Conservation (phyloP, 2,329 filamentous ascomycete species). For the Hymenoscyphus infarciens region DNA sequence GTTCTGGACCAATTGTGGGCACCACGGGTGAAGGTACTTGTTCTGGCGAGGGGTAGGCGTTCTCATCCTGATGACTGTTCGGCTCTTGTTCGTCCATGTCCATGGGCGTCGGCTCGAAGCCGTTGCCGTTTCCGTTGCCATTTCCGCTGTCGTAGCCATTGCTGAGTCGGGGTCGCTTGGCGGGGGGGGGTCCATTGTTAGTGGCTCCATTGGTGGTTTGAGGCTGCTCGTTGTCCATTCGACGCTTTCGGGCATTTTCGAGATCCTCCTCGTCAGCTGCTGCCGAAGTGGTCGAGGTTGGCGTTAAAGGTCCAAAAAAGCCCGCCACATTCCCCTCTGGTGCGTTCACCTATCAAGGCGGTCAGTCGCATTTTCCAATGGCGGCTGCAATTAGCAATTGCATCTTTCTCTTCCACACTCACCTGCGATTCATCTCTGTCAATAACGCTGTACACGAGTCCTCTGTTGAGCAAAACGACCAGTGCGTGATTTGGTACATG, state of each 20-base stretch:
- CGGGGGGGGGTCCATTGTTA: constrained; percentile 47
- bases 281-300: constrained; percentile 22
- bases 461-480: constrained; percentile 60
- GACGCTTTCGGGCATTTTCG: constrained; percentile 34
- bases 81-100: constrained; percentile 55
- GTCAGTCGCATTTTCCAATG: constrained; percentile 13
- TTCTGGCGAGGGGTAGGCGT: constrained; percentile 62
- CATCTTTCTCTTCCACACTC: constrained; percentile 13
- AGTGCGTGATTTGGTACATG: constrained; percentile 63
- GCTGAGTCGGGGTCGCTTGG: constrained; percentile 56
- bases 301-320: constrained; percentile 35
- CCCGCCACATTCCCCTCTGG: constrained; percentile 26
- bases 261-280: constrained; percentile 29
- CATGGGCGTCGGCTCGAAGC: constrained; percentile 44
- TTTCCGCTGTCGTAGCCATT: constrained; percentile 48
- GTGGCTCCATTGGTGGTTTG: constrained; percentile 44
- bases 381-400: constrained; percentile 3
- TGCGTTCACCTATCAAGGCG: constrained; percentile 15
- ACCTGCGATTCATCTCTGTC: constrained; percentile 46
- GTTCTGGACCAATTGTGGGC: constrained; percentile 59
- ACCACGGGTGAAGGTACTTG: constrained; percentile 49
- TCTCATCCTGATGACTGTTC: constrained; percentile 41
- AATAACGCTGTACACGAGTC: constrained; percentile 57
- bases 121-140: constrained; percentile 46
- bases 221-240: constrained; percentile 32